Conservation (phyloP, 352 stramenopile genomes). For the Phytopythium kandeliae region DNA sequence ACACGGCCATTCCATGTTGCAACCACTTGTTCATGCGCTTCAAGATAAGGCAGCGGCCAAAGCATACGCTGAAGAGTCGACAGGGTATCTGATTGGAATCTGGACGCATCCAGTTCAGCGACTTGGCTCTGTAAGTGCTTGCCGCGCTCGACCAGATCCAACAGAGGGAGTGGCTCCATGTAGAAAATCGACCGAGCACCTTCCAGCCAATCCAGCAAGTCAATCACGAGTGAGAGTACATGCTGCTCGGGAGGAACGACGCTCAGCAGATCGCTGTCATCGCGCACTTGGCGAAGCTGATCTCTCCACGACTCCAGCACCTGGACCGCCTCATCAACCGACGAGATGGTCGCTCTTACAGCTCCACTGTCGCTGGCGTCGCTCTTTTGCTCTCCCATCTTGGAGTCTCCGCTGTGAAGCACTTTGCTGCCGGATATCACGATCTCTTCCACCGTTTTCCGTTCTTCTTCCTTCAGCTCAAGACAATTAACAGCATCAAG, state of each 20-base stretch:
- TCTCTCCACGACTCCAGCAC: slow-evolving; percentile 64
- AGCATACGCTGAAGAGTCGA: slow-evolving; percentile 46
- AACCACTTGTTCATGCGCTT: slow-evolving; percentile 56
- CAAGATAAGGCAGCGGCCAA: slow-evolving; percentile 70
- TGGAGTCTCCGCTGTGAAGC: slow-evolving; percentile 7
- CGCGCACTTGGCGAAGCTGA: slow-evolving; percentile 45
- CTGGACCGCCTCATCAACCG: slow-evolving; percentile 55
- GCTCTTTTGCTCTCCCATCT: background rate
- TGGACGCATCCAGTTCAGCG: slow-evolving; percentile 10
- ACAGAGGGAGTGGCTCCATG: slow-evolving; percentile 59
- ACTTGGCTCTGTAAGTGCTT: slow-evolving; percentile 29
- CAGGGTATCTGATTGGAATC: slow-evolving; percentile 25
- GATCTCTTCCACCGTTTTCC: slow-evolving; percentile 54
- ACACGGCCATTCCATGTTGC: slow-evolving; percentile 59
- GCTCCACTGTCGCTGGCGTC: background rate
- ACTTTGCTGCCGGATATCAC: slow-evolving; percentile 27
- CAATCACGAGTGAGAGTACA: slow-evolving; percentile 36
- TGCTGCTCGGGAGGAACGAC: slow-evolving; percentile 56
- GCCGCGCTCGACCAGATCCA: slow-evolving; percentile 53
- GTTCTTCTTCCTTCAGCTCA: slow-evolving; percentile 63
- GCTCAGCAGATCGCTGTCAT: slow-evolving; percentile 65
- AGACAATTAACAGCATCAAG: slow-evolving; percentile 52
- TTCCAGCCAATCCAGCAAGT: slow-evolving; percentile 74
- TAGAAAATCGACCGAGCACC: slow-evolving; percentile 75
- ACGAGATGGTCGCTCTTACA: slow-evolving; percentile 12